These are phyloP conservation scores for Leishmania gerbilli DNA, from an alignment of 208 protist genomes.

Conservation along the genomic window DNA sequence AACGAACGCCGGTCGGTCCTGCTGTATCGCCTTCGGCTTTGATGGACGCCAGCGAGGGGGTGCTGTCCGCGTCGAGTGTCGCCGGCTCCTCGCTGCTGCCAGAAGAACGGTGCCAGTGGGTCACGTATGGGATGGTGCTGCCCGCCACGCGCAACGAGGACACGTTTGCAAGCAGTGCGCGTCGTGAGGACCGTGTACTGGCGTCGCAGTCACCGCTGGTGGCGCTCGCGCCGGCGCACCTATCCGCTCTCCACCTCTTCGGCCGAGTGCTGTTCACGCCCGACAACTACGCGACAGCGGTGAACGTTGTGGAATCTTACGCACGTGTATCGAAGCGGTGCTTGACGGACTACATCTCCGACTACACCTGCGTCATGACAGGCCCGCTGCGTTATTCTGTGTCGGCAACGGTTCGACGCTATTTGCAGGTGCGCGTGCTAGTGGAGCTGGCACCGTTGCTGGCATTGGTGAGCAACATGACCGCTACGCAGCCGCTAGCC, in stretches of 20 bases:
- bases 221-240: conserved; percentile 26
- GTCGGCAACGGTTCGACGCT: conserved; percentile 54
- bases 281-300: conserved; percentile 48
- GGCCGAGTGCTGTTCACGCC: conserved; percentile 41
- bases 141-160: conserved; percentile 46
- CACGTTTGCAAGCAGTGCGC: conserved; percentile 35
- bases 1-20: too few species aligned
- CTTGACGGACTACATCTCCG: conserved; percentile 47
- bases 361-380: conserved; percentile 51
- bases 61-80: not conserved
- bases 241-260: conserved; percentile 27
- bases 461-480: not conserved
- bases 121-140: conserved; percentile 51
- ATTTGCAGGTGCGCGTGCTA: conserved; percentile 49
- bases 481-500: not conserved
- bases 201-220: conserved; percentile 18
- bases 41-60: not conserved
- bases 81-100: not conserved
- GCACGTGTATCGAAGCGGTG: not conserved
- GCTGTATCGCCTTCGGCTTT: not conserved
- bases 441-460: conserved; percentile 51
- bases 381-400: conserved; percentile 67
- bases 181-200: conserved; percentile 21
- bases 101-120: not conserved
- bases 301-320: conserved; percentile 41